Evolutionary conservation across 2,329 filamentous ascomycete genomes (phyloP), one percentile per base, ranked within the genome.

Genomic region (Calonectria multiphialidica): DNA sequence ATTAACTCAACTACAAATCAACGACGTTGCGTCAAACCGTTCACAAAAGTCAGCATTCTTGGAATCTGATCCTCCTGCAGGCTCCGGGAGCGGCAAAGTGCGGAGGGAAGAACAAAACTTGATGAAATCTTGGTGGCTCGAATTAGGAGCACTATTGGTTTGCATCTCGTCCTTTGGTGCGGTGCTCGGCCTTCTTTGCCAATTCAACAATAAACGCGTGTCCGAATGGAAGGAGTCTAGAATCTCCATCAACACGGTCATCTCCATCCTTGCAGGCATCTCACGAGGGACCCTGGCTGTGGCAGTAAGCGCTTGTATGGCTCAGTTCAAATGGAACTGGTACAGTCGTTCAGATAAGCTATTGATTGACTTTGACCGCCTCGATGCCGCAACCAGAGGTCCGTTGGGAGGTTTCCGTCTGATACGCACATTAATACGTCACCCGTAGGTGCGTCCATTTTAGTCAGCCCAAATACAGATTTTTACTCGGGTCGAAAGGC

Each of bases 291-390:
- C 40, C 2, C 66, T 76, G 0, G 66, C 66, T 0, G 66, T 70
- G 4, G 49, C 47, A 0, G 45, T 77, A 5, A 72, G 74, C 40
- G 67, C 66, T 37, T 77, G 74, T 16, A 21, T 77, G 5, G 72
- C 72, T 0, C 75, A 77, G 18, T 42, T 61, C 2, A 76, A 76
- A 28, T 77, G 75, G 75, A 76, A 73, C 9, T 77, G 74, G 74
- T 7, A 69, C 5, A 61, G 33, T 6, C 23, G 44, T 10, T 35
- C 33, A 10, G 10, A 35, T 35, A 10, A 35, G 10, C 70, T 70
- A 0, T 25, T 77, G 1, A 50, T 75, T 0, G 74, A 73, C n/a
- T 76, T 77, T 53, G 70, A 77, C 35, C 75, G 75, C 0, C 68
- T 76, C 9, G 72, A 76, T 42, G 72, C 66, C 9, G 72, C 74